Conservation (phyloP, 768 basidiomycete species). For the Pleurotus pulmonarius region DNA sequence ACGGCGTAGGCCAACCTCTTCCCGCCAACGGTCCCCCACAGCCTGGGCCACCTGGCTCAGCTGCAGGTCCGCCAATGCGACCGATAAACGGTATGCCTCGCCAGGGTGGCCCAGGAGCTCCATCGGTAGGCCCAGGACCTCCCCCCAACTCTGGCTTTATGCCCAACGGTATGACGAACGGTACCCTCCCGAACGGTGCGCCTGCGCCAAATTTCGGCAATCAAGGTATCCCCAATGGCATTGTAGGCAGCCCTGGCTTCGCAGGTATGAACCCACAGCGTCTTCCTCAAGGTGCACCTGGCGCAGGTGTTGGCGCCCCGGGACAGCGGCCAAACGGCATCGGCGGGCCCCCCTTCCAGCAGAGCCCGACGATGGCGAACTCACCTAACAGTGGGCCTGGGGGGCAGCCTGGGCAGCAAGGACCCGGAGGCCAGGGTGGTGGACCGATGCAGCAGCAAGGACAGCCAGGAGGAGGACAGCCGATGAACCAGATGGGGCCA, state of each 20-base stretch:
- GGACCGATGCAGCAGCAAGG: conserved; percentile 20
- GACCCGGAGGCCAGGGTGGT: conserved; percentile 1
- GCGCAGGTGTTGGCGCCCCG: not conserved
- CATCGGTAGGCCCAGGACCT: not conserved
- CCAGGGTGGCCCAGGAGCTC: not conserved
- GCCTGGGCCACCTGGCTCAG: conserved; percentile 15
- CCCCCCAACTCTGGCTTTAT: not conserved
- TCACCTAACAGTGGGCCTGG: not conserved
- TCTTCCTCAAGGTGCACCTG: not conserved
- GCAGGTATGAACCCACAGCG: not conserved
- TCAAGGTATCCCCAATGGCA: conserved; percentile 1
- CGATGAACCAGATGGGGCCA: conserved; percentile 48
- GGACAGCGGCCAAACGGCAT: not conserved
- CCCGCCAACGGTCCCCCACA: conserved; percentile 10
- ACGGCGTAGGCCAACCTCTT: conserved; percentile 13
- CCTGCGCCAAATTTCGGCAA: not conserved
- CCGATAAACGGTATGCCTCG: not conserved
- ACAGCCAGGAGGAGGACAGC: conserved; percentile 13
- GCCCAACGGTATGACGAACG: conserved; percentile 1
- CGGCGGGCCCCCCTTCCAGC: conserved; percentile 2
- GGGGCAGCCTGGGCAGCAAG: conserved; percentile 11
- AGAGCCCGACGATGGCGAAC: conserved; percentile 6
- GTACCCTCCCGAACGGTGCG: not conserved
- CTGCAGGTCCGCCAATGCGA: conserved; percentile 3
- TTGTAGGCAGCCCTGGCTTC: not conserved